These are phyloP conservation scores for Rhynchospora tenuis DNA, from an alignment of 176 grass and related monocot species.

Conservation along the genomic window DNA sequence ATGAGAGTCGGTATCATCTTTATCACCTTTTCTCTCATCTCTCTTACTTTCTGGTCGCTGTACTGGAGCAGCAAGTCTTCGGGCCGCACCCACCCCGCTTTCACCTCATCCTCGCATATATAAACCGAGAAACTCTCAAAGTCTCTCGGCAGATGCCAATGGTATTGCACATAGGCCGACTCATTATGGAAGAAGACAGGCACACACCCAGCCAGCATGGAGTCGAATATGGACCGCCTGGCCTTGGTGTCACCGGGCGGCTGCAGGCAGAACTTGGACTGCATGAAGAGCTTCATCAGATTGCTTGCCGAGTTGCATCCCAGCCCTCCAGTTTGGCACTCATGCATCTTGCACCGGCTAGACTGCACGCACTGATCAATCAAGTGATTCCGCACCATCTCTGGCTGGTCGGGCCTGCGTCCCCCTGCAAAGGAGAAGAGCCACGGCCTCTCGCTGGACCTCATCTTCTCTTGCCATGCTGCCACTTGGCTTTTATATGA, in stretches of 20 bases:
- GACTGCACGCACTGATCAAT: constrained; percentile 45
- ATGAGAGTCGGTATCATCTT: constrained; percentile 48
- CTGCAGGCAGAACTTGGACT: constrained; percentile 52
- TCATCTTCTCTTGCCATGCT: constrained; percentile 41
- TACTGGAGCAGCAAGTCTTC: constrained; percentile 52
- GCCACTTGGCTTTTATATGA: constrained; percentile 30
- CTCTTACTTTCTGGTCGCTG: constrained; percentile 10
- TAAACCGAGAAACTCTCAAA: constrained; percentile 54
- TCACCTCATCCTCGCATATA: constrained; percentile 47
- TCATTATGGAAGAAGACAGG: constrained; percentile 72
- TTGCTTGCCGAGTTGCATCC: constrained; percentile 34
- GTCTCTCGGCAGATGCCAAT: constrained; percentile 47
- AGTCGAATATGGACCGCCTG: constrained; percentile 57
- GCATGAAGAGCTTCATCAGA: constrained; percentile 43
- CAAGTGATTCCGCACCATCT: constrained; percentile 31
- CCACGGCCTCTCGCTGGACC: constrained; percentile 32
- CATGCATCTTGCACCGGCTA: constrained; percentile 37
- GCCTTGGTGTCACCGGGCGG: constrained; percentile 60
- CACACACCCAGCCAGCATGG: constrained; percentile 58
- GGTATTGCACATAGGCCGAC: constrained; percentile 46
- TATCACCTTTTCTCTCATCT: constrained; percentile 67
- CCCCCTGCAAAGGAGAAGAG: constrained; percentile 55
- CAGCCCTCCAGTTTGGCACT: constrained; percentile 25
- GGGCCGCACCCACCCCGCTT: constrained; percentile 36
- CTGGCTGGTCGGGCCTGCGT: not conserved